Conservation (phyloP, 768 basidiomycete species). For the Auricularia cornea region DNA sequence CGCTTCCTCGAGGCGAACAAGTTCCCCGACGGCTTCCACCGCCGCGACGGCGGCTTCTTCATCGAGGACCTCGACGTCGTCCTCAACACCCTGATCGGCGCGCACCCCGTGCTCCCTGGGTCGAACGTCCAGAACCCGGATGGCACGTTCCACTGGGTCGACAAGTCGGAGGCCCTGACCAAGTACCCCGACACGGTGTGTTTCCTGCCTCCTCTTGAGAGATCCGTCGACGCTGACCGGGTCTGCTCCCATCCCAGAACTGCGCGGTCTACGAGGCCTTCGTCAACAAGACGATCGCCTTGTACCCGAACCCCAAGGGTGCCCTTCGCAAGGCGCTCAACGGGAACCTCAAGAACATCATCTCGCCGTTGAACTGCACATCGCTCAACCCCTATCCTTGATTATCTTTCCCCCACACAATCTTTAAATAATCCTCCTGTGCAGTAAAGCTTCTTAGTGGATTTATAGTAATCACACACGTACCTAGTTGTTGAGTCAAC, state of each 20-base stretch:
- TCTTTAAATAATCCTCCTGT: no score
- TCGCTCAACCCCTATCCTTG: no score
- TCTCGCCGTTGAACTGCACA: neutral
- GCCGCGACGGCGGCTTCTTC: neutral
- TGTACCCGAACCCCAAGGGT: slow-evolving; percentile 8
- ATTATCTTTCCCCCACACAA: no score
- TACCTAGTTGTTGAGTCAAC: no score
- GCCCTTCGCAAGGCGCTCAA: slow-evolving; percentile 1
- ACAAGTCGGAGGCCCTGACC: neutral
- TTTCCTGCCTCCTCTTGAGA: neutral
- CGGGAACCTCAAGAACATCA: slow-evolving; percentile 1
- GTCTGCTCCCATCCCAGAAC: neutral
- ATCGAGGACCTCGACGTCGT: neutral
- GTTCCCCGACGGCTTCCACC: slow-evolving; percentile 2
- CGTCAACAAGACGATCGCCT: neutral
- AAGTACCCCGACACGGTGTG: neutral
- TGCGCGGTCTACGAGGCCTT: neutral
- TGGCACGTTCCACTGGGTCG: neutral
- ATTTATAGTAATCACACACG: no score
- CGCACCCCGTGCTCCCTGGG: slow-evolving; percentile 1
- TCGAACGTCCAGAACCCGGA: neutral
- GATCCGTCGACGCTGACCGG: no score
- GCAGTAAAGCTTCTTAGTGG: no score
- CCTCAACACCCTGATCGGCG: neutral
- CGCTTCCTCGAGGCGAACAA: slow-evolving; percentile 1